Evolutionary conservation across 2,329 filamentous ascomycete species (phyloP).

Genomic region (Epichloe coenophiala): DNA sequence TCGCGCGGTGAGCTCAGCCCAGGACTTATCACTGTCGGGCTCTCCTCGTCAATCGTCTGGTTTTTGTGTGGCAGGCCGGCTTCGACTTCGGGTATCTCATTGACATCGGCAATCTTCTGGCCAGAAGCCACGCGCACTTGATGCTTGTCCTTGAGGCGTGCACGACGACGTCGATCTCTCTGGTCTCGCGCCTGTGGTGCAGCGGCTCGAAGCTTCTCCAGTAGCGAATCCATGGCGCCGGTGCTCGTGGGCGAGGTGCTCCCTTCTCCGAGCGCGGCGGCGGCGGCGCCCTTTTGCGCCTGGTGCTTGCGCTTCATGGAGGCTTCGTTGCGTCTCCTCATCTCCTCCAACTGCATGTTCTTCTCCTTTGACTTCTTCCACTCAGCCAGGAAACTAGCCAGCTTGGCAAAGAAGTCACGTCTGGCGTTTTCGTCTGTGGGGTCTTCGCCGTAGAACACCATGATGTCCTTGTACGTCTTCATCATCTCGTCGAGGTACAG

Average conservation of each 20-base stretch:
- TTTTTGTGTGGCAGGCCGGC: constrained; percentile 21
- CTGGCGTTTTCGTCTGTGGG: constrained; percentile 81
- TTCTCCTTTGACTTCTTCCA: constrained; percentile 96
- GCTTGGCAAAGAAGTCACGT: constrained; percentile 88
- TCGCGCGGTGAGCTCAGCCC: constrained; percentile 29
- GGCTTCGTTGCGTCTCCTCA: constrained; percentile 70
- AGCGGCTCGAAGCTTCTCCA: constrained; percentile 88
- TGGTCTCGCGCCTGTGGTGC: constrained; percentile 83
- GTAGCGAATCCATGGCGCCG: constrained; percentile 88
- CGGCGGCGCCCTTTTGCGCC: constrained; percentile 36
- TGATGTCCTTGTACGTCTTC: constrained; percentile 84
- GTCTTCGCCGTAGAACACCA: constrained; percentile 94
- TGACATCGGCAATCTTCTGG: constrained; percentile 64
- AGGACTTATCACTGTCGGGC: constrained; percentile 36
- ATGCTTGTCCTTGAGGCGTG: constrained; percentile 78
- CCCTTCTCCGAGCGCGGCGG: constrained; percentile 21
- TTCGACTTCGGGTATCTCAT: constrained; percentile 47
- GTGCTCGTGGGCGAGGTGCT: constrained; percentile 58
- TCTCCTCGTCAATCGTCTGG: constrained; percentile 32
- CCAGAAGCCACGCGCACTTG: constrained; percentile 82
- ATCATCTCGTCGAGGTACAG: constrained; percentile 89
- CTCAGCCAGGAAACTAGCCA: constrained; percentile 78
- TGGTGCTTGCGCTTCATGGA: constrained; percentile 84
- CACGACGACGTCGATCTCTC: constrained; percentile 73
- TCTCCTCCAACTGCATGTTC: constrained; percentile 75